Evolutionary conservation across 2,329 filamentous ascomycete species (phyloP).

Genomic region (Neofusicoccum sp.): DNA sequence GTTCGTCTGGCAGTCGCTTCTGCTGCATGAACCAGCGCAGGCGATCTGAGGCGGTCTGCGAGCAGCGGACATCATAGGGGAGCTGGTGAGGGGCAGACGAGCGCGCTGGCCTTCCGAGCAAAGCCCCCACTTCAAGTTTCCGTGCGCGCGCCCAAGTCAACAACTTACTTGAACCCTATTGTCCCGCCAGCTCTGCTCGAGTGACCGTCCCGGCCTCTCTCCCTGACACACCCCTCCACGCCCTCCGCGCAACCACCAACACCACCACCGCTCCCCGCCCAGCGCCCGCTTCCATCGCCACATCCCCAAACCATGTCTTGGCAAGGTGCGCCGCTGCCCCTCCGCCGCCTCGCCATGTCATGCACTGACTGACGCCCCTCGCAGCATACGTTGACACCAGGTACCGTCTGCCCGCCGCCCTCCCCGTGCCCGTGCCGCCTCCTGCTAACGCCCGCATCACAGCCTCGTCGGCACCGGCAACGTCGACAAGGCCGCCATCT

Average conservation of each 20-base stretch:
- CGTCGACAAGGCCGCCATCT: constrained; percentile 51
- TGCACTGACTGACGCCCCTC: constrained; percentile 24
- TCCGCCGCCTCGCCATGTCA: constrained; percentile 8
- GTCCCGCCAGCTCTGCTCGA: constrained; percentile 14
- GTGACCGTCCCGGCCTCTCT: constrained; percentile 20
- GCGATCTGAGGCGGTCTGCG: constrained; percentile 18
- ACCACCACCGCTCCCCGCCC: constrained; percentile 6
- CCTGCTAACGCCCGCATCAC: constrained; percentile 18
- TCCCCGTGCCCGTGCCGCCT: background rate
- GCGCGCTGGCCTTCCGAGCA: constrained; percentile 9
- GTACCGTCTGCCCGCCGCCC: constrained; percentile 24
- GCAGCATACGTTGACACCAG: constrained; percentile 44
- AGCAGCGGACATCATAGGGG: constrained; percentile 2
- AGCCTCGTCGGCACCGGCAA: constrained; percentile 45
- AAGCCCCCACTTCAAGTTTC: constrained; percentile 17
- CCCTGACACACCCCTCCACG: constrained; percentile 24
- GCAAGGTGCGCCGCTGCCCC: constrained; percentile 37
- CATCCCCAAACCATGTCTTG: constrained; percentile 39
- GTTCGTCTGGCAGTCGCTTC: background rate
- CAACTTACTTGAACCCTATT: constrained; percentile 20
- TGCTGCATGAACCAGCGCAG: constrained; percentile 17
- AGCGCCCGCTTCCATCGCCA: constrained; percentile 6
- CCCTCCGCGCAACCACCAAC: constrained; percentile 20
- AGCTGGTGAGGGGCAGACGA: constrained; percentile 17
- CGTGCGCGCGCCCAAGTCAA: constrained; percentile 16